Evolutionary conservation across 805 yeast species (phyloP).

Genomic region (Wickerhamia fluorescens): DNA sequence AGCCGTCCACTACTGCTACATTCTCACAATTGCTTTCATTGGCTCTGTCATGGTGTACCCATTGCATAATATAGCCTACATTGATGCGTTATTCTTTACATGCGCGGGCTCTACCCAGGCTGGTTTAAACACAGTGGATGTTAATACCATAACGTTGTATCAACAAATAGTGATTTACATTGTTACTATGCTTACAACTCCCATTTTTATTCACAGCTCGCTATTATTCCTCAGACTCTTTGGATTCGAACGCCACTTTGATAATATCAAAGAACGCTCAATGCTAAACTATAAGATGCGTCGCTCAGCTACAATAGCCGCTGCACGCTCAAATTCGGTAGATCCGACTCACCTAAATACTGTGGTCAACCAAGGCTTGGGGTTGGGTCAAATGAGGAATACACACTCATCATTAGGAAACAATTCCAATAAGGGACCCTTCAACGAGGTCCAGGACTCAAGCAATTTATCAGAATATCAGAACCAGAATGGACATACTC

Average conservation of each 20-base stretch:
- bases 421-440: not conserved
- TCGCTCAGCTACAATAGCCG: constrained; percentile 65
- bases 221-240: constrained; percentile 72
- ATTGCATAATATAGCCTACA: constrained; percentile 53
- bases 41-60: constrained; percentile 79
- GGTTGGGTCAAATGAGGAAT: constrained; percentile 8
- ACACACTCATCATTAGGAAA: no score
- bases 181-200: constrained; percentile 64
- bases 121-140: constrained; percentile 76
- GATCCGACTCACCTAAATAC: constrained; percentile 22
- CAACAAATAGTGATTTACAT: constrained; percentile 76
- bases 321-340: constrained; percentile 39
- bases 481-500: no score
- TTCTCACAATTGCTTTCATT: constrained; percentile 49
- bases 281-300: constrained; percentile 76
- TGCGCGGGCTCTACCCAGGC: constrained; percentile 84
- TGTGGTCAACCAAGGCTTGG: constrained; percentile 24
- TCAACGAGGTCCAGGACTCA: not conserved
- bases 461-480: no score
- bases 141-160: constrained; percentile 57
- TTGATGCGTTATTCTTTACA: constrained; percentile 73
- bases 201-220: constrained; percentile 79
- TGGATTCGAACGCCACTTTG: constrained; percentile 86
- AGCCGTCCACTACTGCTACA: constrained; percentile 69
- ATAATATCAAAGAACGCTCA: constrained; percentile 72